Evolutionary conservation across 1,139 yeast genomes (phyloP).

Genomic region (Candida sp.): DNA sequence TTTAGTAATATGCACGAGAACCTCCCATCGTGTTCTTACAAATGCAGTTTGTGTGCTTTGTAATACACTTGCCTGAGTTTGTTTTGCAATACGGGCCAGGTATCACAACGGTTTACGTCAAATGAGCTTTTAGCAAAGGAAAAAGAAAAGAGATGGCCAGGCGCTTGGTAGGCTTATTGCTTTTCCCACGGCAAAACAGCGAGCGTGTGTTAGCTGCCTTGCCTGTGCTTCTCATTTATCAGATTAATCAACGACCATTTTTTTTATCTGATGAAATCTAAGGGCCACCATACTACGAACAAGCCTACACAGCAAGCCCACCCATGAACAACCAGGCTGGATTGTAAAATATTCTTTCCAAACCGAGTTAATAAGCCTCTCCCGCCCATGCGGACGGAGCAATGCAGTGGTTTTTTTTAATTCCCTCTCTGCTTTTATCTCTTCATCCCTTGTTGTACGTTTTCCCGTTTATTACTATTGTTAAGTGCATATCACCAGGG

Average conservation of each 20-base stretch:
- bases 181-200: not conserved
- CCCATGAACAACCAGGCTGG: not conserved
- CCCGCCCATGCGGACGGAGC: no score
- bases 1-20: conserved; percentile 1
- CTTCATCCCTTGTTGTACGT: no score
- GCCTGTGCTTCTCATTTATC: not conserved
- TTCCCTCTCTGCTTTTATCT: no score
- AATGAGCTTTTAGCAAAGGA: not conserved
- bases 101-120: not conserved
- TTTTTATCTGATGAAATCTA: conserved; percentile 1
- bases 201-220: no score
- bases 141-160: not conserved
- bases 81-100: not conserved
- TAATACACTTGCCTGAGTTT: no score
- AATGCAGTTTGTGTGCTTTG: no score
- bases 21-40: no score
- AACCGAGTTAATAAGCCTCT: no score
- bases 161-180: not conserved
- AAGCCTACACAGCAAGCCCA: not conserved
- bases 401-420: no score
- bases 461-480: no score
- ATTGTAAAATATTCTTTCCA: not conserved
- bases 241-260: not conserved
- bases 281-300: not conserved
- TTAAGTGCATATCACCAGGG: not conserved